A percentile compares a stretch with the other conserved stretches of the same genome.
These are phyloP conservation scores for Lasiodiplodia citricola DNA, from an alignment of 2,329 filamentous ascomycete genomes.

Conservation along the genomic window DNA sequence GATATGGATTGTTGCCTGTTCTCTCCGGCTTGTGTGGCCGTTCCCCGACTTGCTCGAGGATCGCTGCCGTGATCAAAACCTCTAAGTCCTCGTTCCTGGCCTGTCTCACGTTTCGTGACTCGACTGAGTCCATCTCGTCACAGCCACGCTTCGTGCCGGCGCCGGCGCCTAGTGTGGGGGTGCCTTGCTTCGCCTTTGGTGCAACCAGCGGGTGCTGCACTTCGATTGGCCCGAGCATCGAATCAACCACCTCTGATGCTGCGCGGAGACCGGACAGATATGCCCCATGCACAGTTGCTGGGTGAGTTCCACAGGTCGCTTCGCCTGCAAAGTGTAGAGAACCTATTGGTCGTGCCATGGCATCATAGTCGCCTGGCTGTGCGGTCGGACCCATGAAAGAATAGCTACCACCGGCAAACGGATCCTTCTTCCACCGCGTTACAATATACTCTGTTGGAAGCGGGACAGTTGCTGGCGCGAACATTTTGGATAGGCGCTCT, in stretches of 20 bases:
- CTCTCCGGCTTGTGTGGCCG: constrained; percentile 75
- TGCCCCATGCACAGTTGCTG: constrained; percentile 94
- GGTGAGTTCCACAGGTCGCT: constrained; percentile 93
- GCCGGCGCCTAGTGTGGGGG: constrained; percentile 14
- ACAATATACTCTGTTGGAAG: constrained; percentile 84
- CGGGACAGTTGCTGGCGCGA: constrained; percentile 67
- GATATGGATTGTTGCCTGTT: constrained; percentile 80
- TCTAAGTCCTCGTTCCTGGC: constrained; percentile 57
- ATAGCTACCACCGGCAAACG: constrained; percentile 92
- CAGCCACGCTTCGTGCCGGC: constrained; percentile 26
- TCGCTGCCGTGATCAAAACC: constrained; percentile 61
- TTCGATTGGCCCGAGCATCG: constrained; percentile 79
- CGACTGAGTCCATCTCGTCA: constrained; percentile 29
- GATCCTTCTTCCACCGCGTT: constrained; percentile 90
- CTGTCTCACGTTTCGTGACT: constrained; percentile 31
- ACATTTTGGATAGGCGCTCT: constrained; percentile 76
- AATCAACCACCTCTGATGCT: constrained; percentile 82
- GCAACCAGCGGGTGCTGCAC: constrained; percentile 75
- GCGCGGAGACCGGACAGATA: constrained; percentile 92
- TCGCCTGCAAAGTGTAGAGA: constrained; percentile 96
- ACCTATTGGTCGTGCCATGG: constrained; percentile 82
- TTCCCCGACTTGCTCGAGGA: constrained; percentile 70
- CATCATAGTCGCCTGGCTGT: constrained; percentile 85
- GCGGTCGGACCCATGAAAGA: constrained; percentile 89
- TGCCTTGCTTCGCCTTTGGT: constrained; percentile 54